Percentiles rank a stretch among this genome's conserved stretches.
Conservation (phyloP, 768 basidiomycete genomes). For the Russula lepida region DNA sequence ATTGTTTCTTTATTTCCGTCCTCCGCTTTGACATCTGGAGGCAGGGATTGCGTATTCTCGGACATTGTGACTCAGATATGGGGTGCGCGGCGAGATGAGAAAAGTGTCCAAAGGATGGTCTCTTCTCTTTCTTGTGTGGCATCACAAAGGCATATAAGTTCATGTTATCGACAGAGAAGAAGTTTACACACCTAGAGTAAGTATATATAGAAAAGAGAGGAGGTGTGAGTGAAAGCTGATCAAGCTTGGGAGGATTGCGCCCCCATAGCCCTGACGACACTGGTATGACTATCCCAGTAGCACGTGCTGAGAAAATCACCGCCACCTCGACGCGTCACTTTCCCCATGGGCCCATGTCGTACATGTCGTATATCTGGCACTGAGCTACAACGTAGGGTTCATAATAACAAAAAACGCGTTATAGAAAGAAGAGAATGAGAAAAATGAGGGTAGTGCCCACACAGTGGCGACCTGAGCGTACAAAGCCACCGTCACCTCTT, state of each 20-base stretch:
- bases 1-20: conserved; percentile 55
- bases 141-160: no score
- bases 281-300: neutral
- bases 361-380: no score
- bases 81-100: neutral
- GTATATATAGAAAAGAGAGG: neutral
- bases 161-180: no score
- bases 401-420: no score
- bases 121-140: neutral
- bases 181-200: no score
- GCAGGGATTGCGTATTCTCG: neutral
- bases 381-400: no score
- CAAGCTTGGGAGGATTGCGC: conserved; percentile 6
- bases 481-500: no score
- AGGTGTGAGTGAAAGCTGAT: neutral
- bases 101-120: neutral
- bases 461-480: no score
- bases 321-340: no score
- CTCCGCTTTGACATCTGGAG: conserved; percentile 32
- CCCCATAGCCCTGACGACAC: neutral
- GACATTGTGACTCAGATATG: conserved; percentile 3
- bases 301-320: conserved; percentile 19
- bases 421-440: no score
- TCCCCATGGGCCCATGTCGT: no score
- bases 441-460: no score